These are phyloP conservation scores for Porphyrellus sp. DNA, from an alignment of 1,284 basidiomycete genomes.

Conservation along the genomic window DNA sequence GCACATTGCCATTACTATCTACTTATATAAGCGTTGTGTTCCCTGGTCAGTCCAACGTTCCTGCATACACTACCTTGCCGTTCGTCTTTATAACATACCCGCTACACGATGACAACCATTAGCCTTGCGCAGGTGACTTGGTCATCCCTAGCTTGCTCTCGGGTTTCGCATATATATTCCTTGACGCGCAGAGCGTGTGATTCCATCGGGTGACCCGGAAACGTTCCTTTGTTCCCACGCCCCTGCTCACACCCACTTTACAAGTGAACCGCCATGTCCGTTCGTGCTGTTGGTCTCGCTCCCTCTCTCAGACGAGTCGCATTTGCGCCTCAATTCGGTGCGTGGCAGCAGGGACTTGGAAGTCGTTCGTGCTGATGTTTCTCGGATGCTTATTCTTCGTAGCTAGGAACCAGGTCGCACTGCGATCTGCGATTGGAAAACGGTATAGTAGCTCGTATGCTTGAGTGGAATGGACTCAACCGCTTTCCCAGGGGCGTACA, in stretches of 20 bases:
- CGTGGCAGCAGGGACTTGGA: conserved; percentile 5
- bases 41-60: conserved; percentile 9
- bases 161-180: conserved; percentile 6
- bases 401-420: conserved; percentile 45
- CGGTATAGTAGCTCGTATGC: conserved; percentile 39
- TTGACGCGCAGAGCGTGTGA: conserved; percentile 12
- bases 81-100: conserved; percentile 20
- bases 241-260: conserved; percentile 1
- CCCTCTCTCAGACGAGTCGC: conserved; percentile 51
- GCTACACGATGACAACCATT: conserved; percentile 14
- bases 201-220: conserved; percentile 1
- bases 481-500: conserved; percentile 46
- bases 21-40: conserved; percentile 16
- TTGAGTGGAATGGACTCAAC: neutral
- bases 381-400: conserved; percentile 2
- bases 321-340: conserved; percentile 50
- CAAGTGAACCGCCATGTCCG: conserved; percentile 43
- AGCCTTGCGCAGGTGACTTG: conserved; percentile 7
- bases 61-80: conserved; percentile 9
- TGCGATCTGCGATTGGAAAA: conserved; percentile 44
- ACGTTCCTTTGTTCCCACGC: conserved; percentile 22
- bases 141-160: conserved; percentile 10
- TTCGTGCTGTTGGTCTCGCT: conserved; percentile 52
- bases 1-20: conserved; percentile 16
- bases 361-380: neutral